phyloP scores from a whole-genome alignment of 1,139 yeast species.

The Nakaseomyces nivariensis region DNA sequence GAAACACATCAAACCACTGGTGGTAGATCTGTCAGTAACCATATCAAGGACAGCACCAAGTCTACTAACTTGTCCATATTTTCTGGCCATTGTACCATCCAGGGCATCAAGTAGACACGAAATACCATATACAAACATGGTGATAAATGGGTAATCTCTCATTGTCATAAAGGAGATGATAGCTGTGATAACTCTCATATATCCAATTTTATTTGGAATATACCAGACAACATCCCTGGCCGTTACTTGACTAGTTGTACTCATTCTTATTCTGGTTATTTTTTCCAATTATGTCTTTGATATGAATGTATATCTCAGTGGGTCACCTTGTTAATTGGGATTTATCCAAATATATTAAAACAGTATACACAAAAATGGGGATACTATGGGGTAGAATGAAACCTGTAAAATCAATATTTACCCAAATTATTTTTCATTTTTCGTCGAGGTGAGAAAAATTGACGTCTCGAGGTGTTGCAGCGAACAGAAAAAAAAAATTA shows the following conservation, averaged over 20 bases:
- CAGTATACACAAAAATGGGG: too few species aligned
- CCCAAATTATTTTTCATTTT: not conserved
- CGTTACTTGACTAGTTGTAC: slow-evolving; percentile 12
- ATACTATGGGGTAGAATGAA: too few species aligned
- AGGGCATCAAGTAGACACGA: slow-evolving; percentile 92
- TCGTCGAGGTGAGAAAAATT: slow-evolving; percentile 6
- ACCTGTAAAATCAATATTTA: not conserved
- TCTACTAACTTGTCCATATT: slow-evolving; percentile 76
- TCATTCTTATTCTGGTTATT: not conserved
- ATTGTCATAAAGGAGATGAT: slow-evolving; percentile 68
- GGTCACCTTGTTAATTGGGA: too few species aligned
- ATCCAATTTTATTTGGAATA: slow-evolving; percentile 89
- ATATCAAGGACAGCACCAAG: slow-evolving; percentile 97
- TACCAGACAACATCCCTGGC: slow-evolving; percentile 54
- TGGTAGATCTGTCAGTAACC: slow-evolving; percentile 98
- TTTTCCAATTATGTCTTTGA: too few species aligned
- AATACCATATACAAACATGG: slow-evolving; percentile 68
- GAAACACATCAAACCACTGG: slow-evolving; percentile 80
- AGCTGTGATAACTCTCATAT: slow-evolving; percentile 72
- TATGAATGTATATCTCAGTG: too few species aligned
- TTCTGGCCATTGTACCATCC: slow-evolving; percentile 93
- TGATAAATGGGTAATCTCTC: slow-evolving; percentile 73
- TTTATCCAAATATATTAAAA: too few species aligned
- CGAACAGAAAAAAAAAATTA: too few species aligned
- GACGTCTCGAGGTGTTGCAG: slow-evolving; percentile 13